These are phyloP conservation scores for Ceraceosorus guamensis DNA, from an alignment of 1,284 basidiomycete species.

Conservation along the genomic window DNA sequence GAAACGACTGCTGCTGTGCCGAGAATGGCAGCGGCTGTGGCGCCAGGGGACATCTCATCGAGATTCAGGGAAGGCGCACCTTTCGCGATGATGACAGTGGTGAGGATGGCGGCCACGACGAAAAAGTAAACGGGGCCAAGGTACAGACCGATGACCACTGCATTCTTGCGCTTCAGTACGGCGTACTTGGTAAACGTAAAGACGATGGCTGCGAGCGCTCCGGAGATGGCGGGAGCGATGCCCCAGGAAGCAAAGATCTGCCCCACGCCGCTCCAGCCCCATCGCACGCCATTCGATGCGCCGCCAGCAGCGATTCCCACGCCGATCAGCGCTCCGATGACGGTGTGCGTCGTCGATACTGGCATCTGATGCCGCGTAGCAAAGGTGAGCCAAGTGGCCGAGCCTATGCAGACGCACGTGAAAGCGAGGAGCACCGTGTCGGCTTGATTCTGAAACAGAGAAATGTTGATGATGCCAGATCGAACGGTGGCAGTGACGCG, in stretches of 20 bases:
- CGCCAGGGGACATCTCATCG: constrained; percentile 16
- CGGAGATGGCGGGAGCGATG: constrained; percentile 22
- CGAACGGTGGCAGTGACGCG: constrained; percentile 23
- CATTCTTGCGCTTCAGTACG: constrained; percentile 16
- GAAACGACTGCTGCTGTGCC: constrained; percentile 17
- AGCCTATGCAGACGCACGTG: constrained; percentile 24
- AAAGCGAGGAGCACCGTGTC: constrained; percentile 20
- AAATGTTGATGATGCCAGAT: constrained; percentile 10
- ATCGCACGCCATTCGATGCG: constrained; percentile 13
- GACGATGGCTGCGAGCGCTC: constrained; percentile 16
- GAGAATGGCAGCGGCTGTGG: constrained; percentile 14
- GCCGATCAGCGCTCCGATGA: constrained; percentile 22
- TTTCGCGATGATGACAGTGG: constrained; percentile 23
- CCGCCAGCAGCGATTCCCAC: constrained; percentile 22
- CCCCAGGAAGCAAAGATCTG: constrained; percentile 27
- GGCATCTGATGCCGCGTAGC: constrained; percentile 24
- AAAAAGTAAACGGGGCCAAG: constrained; percentile 22
- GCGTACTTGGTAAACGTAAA: constrained; percentile 24
- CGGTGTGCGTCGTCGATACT: constrained; percentile 28
- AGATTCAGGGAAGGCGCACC: constrained; percentile 25
- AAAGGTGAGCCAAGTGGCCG: constrained; percentile 22
- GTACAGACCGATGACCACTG: constrained; percentile 17
- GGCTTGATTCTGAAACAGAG: constrained; percentile 19
- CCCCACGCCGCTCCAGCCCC: constrained; percentile 23
- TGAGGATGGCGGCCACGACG: constrained; percentile 16